A percentile compares a stretch with the other conserved stretches of the same genome.
These are phyloP conservation scores for Psilocybe sp. DNA, from an alignment of 768 basidiomycete genomes.

Conservation along the genomic window DNA sequence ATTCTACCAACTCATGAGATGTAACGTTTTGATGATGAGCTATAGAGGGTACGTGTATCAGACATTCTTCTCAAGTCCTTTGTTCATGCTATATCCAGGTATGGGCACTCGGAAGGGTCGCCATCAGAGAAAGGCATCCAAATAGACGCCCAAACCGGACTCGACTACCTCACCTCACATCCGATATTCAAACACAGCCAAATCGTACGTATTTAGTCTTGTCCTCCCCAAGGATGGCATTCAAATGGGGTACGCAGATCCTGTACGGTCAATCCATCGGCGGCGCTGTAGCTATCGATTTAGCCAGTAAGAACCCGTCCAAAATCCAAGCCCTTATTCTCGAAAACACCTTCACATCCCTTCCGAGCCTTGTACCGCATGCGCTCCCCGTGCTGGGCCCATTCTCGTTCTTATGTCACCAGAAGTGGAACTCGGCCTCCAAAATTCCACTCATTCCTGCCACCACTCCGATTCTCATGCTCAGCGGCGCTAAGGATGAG, in stretches of 20 bases:
- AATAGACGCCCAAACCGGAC: slow-evolving; percentile 80
- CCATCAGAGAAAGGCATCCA: slow-evolving; percentile 83
- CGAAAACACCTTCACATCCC: slow-evolving; percentile 91
- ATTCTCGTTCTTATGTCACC: slow-evolving; percentile 77
- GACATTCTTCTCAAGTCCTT: not conserved
- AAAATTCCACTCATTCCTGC: slow-evolving; percentile 62
- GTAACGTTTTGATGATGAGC: slow-evolving; percentile 92
- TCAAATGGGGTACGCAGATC: slow-evolving; percentile 37
- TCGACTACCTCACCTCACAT: slow-evolving; percentile 71
- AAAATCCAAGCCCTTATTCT: slow-evolving; percentile 80
- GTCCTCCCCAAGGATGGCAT: not conserved
- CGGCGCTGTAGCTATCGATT: slow-evolving; percentile 88
- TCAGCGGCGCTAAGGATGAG: slow-evolving; percentile 72
- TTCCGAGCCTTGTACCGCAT: slow-evolving; percentile 78
- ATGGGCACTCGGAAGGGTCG: slow-evolving; percentile 83
- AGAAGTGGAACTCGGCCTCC: slow-evolving; percentile 82
- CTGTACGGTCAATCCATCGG: slow-evolving; percentile 88
- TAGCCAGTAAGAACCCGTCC: slow-evolving; percentile 73
- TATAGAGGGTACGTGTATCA: slow-evolving; percentile 76
- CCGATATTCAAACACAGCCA: slow-evolving; percentile 62
- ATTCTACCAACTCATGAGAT: slow-evolving; percentile 80
- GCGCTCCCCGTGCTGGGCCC: slow-evolving; percentile 72
- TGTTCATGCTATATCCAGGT: slow-evolving; percentile 41
- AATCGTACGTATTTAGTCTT: slow-evolving; percentile 45
- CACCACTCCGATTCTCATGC: slow-evolving; percentile 73